Evolutionary conservation across 106 monocot genomes (phyloP).

Genomic region (Posidonia australis): DNA sequence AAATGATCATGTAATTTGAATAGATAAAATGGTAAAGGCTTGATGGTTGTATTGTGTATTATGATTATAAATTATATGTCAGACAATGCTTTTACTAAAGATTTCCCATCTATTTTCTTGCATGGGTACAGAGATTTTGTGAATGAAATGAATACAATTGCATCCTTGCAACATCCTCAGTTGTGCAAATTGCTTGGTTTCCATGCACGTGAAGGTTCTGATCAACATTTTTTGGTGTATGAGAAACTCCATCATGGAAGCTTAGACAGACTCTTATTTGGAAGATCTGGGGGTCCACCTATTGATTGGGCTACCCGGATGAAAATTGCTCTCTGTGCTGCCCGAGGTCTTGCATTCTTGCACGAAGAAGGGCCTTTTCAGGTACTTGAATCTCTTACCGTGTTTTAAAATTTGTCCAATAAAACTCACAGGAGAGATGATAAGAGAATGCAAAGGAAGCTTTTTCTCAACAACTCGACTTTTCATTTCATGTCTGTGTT

Average conservation of each 20-base stretch:
- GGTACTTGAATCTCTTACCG: too few relatives aligned
- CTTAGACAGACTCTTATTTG: constrained; percentile 58
- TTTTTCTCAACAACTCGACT: too few relatives aligned
- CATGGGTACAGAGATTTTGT: constrained; percentile 71
- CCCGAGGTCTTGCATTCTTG: constrained; percentile 73
- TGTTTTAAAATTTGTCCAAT: neutral
- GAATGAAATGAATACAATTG: constrained; percentile 49
- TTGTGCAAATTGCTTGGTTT: constrained; percentile 80
- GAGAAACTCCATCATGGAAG: constrained; percentile 74
- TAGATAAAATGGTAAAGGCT: too few relatives aligned
- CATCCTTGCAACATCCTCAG: constrained; percentile 64
- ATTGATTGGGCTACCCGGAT: constrained; percentile 82
- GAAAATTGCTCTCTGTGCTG: constrained; percentile 74
- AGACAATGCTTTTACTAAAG: neutral
- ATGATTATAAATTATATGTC: neutral
- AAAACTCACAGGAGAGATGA: too few relatives aligned
- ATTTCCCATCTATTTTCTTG: neutral
- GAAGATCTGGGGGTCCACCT: constrained; percentile 59
- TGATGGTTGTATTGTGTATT: neutral
- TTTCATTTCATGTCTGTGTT: too few relatives aligned
- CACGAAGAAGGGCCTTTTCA: constrained; percentile 95
- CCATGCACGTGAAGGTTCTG: constrained; percentile 59
- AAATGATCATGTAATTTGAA: too few relatives aligned
- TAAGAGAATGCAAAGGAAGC: too few relatives aligned
- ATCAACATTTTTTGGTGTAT: constrained; percentile 66